Evolutionary conservation across 345 rosid genomes (phyloP), one percentile per base, ranked within the genome.

Genomic region (Syzygium aqueum): DNA sequence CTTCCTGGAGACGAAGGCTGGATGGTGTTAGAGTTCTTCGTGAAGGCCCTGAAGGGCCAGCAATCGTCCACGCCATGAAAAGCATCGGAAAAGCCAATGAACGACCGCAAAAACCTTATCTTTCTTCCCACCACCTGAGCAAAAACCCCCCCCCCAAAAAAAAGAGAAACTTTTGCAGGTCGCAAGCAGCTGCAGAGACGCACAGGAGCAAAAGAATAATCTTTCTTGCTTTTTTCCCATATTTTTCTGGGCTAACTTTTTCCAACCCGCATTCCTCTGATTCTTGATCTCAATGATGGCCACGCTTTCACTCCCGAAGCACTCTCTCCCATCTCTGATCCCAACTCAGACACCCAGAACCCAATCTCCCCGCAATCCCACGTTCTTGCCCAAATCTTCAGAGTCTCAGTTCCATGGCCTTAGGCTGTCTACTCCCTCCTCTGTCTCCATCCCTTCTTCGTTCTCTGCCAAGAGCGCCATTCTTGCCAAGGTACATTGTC

Each of bases 401-500:
- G 85, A 93, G n/a, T 94, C 98, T 77, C 95, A 92, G 84, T 95
- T 95, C 85, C 88, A 86, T 89, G 98, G 99, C 89, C 90, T 92
- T 84, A 90, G 84, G 87, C 84, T 96, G 85, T 93, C 97, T 84
- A 88, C 86, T 87, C 86, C 95, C 33, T 59, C 93, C 84, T 33
- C 91, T 84, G 52, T 73, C 63, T 53, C 94, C 11, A 27, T 89
- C 85, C 89, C 93, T 67, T 65, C 85, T 92, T 86, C 93, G 50
- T 90, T 90, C 78, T 63, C 89, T 30, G 40, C 86, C 40, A 96
- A 90, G 90, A 86, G 84, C 59, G 53, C 91, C 85, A 89, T 97
- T 92, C 87, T 86, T 88, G 97, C 99, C 61, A 94, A 96, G 98
- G 98, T 97, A 94, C 96, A 91, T 93, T 93, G 93, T 85, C 89